Evolutionary conservation across 768 basidiomycete species (phyloP).

Genomic region (Russula virescens): DNA sequence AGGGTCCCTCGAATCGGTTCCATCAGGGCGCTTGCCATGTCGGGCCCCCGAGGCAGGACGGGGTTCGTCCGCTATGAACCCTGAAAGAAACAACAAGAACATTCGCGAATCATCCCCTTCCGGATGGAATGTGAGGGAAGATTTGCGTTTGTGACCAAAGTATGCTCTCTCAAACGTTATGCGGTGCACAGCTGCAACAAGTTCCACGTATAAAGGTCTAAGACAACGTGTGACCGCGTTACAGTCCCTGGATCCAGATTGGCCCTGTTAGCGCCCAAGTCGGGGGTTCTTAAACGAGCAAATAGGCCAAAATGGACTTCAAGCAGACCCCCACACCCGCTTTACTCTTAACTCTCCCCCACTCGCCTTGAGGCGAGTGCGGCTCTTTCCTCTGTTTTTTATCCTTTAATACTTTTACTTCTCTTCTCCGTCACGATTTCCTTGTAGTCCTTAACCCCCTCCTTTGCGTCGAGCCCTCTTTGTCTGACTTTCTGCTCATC

Average conservation of each 20-base stretch:
- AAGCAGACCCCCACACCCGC: constrained; percentile 13
- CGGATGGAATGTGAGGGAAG: background rate
- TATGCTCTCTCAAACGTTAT: constrained; percentile 2
- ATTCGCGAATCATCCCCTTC: constrained; percentile 4
- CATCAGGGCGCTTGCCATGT: background rate
- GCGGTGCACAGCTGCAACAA: background rate
- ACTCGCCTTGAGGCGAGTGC: constrained; percentile 21
- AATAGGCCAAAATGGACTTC: background rate
- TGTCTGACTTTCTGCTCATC: constrained; percentile 5
- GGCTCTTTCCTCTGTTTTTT: constrained; percentile 16
- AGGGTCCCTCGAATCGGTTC: background rate
- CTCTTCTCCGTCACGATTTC: constrained; percentile 18
- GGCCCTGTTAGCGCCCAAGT: background rate
- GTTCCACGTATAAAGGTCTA: constrained; percentile 2
- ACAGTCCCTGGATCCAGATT: constrained; percentile 12
- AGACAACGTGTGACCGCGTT: constrained; percentile 14
- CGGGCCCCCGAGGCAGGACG: background rate
- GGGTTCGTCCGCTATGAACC: background rate
- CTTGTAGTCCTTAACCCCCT: constrained; percentile 20
- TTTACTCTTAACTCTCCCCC: constrained; percentile 10
- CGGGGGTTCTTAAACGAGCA: constrained; percentile 6
- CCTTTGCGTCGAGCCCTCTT: constrained; percentile 20
- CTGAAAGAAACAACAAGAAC: constrained; percentile 4
- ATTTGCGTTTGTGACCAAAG: constrained; percentile 5
- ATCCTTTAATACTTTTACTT: constrained; percentile 19